Evolutionary conservation across 176 grass and related monocot species (phyloP), one percentile per base, ranked within the genome.

Genomic region (Melocanna baccifera): DNA sequence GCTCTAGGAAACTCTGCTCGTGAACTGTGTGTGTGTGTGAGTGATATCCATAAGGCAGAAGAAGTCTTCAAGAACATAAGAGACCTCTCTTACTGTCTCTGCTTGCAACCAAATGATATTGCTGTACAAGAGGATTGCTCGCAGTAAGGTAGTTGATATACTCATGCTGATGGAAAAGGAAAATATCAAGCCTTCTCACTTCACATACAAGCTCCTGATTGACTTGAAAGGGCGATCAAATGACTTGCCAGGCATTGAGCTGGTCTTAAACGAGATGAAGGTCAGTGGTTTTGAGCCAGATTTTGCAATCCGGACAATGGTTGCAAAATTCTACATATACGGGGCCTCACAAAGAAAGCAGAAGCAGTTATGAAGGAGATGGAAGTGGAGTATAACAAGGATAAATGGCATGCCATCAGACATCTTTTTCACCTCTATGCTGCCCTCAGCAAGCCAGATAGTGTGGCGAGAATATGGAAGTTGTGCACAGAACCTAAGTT

Each of bases 61-160:
- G 80, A 92, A 72, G 82, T 97, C 16, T 97, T 97, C 73, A 86
- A 88, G 74, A 77, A 87, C 89, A 97, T 97, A 70, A 97, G 81
- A 85, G 80, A 88, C 62, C 83, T 87, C 70, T 85, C 75, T 61
- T 93, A 87, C 94, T 34, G 76, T 83, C 63, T 88, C 86, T 70
- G 72, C 83, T 28, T 97, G 88, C 84, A 97, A 97, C 79, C 94
- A 94, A 69, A 86, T 97, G 73, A 62, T 97, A 64, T 47, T 92
- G 78, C 53, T 97, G 32, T 97, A 94, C 75, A 92, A 86, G 79
- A 97, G 87, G 80, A 10, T 82, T 81, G 76, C 82, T 64, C 82
- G 69, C 19, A 73, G 14, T 61, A 97, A 92, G 81, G 82, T 97
- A 52, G 78, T 25, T 52, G 76, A 91, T 67, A 63, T 97, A 75